These are phyloP conservation scores for Ophiocordyceps camponoti-leonardi DNA, from an alignment of 2,329 filamentous ascomycete genomes.

Conservation along the genomic window DNA sequence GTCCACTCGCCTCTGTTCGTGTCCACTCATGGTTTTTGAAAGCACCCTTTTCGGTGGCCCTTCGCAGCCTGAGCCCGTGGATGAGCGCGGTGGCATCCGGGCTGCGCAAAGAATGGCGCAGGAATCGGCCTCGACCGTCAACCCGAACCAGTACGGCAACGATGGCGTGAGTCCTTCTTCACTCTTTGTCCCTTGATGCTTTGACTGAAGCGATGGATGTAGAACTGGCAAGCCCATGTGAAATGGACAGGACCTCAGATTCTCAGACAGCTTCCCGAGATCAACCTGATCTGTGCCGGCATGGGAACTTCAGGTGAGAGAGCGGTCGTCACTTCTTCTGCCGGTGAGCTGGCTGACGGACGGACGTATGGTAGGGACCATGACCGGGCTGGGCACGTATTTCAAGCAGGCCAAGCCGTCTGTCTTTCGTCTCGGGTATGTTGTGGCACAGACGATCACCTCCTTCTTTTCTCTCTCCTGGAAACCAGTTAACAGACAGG, in stretches of 20 bases:
- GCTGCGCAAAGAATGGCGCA: conserved; percentile 24
- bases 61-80: conserved; percentile 36
- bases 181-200: neutral
- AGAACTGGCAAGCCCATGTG: conserved; percentile 37
- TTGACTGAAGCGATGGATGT: neutral
- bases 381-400: conserved; percentile 31
- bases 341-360: neutral
- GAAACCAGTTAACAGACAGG: no score
- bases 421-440: conserved; percentile 18
- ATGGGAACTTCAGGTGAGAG: conserved; percentile 36
- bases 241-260: conserved; percentile 44
- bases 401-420: conserved; percentile 32
- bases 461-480: neutral
- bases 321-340: neutral
- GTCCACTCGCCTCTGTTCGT: neutral
- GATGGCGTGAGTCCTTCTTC: conserved; percentile 14
- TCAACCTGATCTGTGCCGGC: conserved; percentile 36
- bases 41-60: conserved; percentile 36
- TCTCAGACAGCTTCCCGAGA: conserved; percentile 34
- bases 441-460: neutral
- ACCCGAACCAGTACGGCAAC: conserved; percentile 41
- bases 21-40: neutral
- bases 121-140: conserved; percentile 24
- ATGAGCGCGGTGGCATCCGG: conserved; percentile 34
- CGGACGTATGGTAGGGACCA: conserved; percentile 6